Percentiles rank a stretch among this genome's conserved stretches.
phyloP scores from a whole-genome alignment of 306 rosid species.

The Rosa chinensis region DNA sequence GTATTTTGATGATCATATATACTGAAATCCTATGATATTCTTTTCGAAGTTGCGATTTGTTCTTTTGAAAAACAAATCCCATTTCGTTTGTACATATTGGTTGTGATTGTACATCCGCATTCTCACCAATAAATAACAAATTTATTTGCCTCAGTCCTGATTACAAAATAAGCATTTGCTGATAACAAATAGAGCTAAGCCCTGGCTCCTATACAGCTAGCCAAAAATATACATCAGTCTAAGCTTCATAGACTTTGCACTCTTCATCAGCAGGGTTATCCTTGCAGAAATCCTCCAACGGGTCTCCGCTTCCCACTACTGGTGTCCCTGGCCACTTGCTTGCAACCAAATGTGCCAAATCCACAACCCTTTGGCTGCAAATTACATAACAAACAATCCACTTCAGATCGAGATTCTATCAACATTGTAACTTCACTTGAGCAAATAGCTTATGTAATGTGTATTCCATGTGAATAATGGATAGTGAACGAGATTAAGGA shows the following conservation, averaged over 20 bases:
- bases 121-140: neutral
- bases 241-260: constrained; percentile 93
- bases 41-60: neutral
- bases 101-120: neutral
- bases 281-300: constrained; percentile 95
- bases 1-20: too few relatives aligned
- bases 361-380: constrained; percentile 97
- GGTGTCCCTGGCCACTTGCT: constrained; percentile 76
- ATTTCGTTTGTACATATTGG: neutral
- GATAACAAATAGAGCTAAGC: constrained; percentile 15
- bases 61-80: neutral
- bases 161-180: constrained; percentile 16
- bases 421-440: neutral
- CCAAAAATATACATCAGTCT: constrained; percentile 16
- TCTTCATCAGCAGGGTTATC: constrained; percentile 90
- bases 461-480: neutral
- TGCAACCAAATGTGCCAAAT: constrained; percentile 92
- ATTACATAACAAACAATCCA: constrained; percentile 4
- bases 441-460: neutral
- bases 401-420: neutral
- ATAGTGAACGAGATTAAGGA: neutral
- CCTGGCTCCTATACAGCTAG: constrained; percentile 21
- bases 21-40: too few relatives aligned
- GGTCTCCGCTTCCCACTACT: constrained; percentile 61
- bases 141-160: constrained; percentile 7